Base-by-base conservation (phyloP, 1,284 basidiomycete species). In the Cerrena zonata region DNA sequence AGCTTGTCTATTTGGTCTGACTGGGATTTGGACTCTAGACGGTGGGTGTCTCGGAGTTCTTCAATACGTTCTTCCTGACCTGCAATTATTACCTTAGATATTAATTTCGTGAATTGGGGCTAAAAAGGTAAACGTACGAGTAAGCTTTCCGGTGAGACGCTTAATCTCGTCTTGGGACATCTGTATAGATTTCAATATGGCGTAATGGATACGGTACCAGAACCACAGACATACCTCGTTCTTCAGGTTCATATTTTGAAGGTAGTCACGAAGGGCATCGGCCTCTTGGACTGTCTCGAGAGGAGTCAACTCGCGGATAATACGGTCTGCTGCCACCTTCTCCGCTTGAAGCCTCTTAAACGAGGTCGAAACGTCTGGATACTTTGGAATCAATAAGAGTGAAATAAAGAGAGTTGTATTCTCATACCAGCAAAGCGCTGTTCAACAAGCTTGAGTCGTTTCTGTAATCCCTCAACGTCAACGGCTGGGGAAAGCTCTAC, bases 21-120 rank as follows among this genome's bases (percentile, higher is more conserved):
- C 56, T 88, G 88, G 11, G 91, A 93, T 24, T 77, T 68, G 10
- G 79, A 81, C 69, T 94, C 91, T 5, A 89, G 74, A 30, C 76
- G 78, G 63, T 94, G 91, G 2, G 82, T 91, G 55, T 91, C 88
- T 44, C 82, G 82, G 0, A 95, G 72, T 64, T 94, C 91, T 56
- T 90, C 86, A 19, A 91, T 78, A 2, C 86, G 85, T 47, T 82
- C 84, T 49, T 91, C 90, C 69, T 94, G 91, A 25, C 82, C 92
- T 94, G 59, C 27, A 39, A 5, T 53, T 27, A 40, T 36, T 26
- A 47, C 23, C 13, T 13, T 21, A 42, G 10, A 24, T 19, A 45
- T 49, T 12, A 53, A 37, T n/a, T 48, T 51, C 18, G 47, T 13
- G 13, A 13, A 23, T 13, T 18, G 34, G 38, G 42, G 18, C n/a